Base-by-base conservation (phyloP, 2,329 filamentous ascomycete genomes). In the Cladosporium sp. region DNA sequence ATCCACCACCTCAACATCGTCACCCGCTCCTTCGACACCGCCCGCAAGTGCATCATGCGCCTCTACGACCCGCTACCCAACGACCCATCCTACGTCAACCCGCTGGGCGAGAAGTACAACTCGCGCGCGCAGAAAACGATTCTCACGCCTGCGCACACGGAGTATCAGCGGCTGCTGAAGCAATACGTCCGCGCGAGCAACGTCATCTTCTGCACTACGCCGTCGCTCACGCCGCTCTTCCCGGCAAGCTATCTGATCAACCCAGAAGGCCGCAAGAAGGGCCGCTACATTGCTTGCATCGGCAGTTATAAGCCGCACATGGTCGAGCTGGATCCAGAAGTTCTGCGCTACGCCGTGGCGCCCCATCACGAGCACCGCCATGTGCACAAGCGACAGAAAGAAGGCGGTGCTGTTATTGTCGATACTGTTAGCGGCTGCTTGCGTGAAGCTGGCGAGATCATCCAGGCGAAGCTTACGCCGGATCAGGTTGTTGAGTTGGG, bases 131-230 rank as follows among this genome's bases (percentile, higher is more conserved):
- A 91, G 70, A 93, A 95, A 72, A 86, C 86, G 34, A 84, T 87
- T 54, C 77, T 89, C 36, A 93, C 91, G 6, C 88, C 88, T 0
- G 83, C 85, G 1, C 94, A 94, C 70, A 87, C 85, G 64, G 93
- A 89, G 70, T 89, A 88, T 72, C 77, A 81, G 1, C 81, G 91
- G 1, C 80, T 95, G 23, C 78, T 93, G 39, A 89, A 89, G 72
- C 86, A 90, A 43, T 86, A 92, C 58, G 82, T 97, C 59, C 82
- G 87, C 43, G 86, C 86, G 10, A 87, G 91, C 0, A 91, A 95
- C 72, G 89, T 91, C 11, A 90, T 98, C 43, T 95, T 96, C 79
- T 94, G 92, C 79, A 96, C 92, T 70, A 97, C 93, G 1, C 92
- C 93, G 0, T 90, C 88, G 0, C 85, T 83, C 0, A 81, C 85